Conservation (phyloP, 495 filamentous ascomycete genomes). For the Penicillium silybi region DNA sequence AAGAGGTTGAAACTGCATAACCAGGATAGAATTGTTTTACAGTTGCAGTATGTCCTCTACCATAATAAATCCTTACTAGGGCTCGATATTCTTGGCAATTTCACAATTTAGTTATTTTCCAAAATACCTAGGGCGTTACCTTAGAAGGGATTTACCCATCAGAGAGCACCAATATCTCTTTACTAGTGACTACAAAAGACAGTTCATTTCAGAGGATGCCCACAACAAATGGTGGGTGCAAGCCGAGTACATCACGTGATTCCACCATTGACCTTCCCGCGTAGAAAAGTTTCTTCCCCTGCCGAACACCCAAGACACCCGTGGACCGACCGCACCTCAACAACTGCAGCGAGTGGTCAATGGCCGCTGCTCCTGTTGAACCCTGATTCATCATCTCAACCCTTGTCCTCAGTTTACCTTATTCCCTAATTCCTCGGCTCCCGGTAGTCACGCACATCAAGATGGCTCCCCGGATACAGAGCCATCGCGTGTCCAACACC, state of each 20-base stretch:
- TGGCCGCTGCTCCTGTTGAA: conserved; percentile 9
- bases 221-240: not conserved
- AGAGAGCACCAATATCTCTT: not conserved
- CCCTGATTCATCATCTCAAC: not conserved
- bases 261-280: conserved; percentile 13
- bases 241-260: conserved; percentile 26
- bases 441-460: conserved; percentile 11
- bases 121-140: too few species aligned
- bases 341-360: not conserved
- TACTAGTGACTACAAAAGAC: not conserved
- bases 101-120: too few species aligned
- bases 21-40: too few species aligned
- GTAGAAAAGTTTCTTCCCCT: conserved; percentile 41
- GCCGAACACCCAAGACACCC: conserved; percentile 9
- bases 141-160: too few species aligned
- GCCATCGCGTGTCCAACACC: conserved; percentile 33
- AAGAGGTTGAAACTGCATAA: too few species aligned
- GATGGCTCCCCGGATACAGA: conserved; percentile 47
- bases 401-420: not conserved
- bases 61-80: too few species aligned
- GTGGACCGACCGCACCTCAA: not conserved
- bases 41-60: too few species aligned
- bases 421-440: conserved; percentile 2
- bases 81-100: too few species aligned
- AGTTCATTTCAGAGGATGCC: not conserved